Evolutionary conservation across 2,329 filamentous ascomycete species (phyloP), one percentile per base, ranked within the genome.

Genomic region (Alternaria ventricosa): DNA sequence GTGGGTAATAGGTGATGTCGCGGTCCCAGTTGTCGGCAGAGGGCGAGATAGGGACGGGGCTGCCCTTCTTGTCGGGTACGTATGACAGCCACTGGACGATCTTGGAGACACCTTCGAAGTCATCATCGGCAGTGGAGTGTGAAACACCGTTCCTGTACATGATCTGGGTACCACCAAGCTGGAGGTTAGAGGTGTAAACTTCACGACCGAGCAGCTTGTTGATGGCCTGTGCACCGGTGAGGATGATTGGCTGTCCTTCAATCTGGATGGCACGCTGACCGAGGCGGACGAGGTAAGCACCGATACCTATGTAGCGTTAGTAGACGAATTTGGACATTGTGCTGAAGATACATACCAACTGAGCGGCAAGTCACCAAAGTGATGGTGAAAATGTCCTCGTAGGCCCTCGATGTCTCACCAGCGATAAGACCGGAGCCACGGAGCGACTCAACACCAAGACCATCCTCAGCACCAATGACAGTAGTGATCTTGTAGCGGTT

Each of bases 101-200:
- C 87, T 96, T 96, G 76, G 92, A 94, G 22, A 99, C 92, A 88
- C 96, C 96, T 76, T 95, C 94, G 75, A 99, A 98, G 84, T 99
- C 96, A 77, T 99, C 95, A 73, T 91, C 92, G 76, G 96, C 96
- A 71, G 95, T 97, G 92, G 98, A 95, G 86, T 99, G 96, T 22
- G 96, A 98, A 45, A 99, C 96, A 89, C 96, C 96, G 81, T 99
- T 99, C 85, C 93, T 94, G 89, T 99, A 98, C 96, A 99, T 99
- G 87, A 99, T 99, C 84, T 99, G 96, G n/a, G 96, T 99, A 74
- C 96, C 96, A 89, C 96, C 96, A 70, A 99, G 93, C 86, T 99
- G 96, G 78, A 99, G 84, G 87, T 99, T 99, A 65, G 96, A 98
- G 23, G 96, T 97, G 85, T 99, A 99, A 28, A 99, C 95, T 83